A percentile compares a stretch with the other conserved stretches of the same genome.
These are phyloP conservation scores for Erodium texanum DNA, from an alignment of 441 rosid genomes.

Conservation along the genomic window DNA sequence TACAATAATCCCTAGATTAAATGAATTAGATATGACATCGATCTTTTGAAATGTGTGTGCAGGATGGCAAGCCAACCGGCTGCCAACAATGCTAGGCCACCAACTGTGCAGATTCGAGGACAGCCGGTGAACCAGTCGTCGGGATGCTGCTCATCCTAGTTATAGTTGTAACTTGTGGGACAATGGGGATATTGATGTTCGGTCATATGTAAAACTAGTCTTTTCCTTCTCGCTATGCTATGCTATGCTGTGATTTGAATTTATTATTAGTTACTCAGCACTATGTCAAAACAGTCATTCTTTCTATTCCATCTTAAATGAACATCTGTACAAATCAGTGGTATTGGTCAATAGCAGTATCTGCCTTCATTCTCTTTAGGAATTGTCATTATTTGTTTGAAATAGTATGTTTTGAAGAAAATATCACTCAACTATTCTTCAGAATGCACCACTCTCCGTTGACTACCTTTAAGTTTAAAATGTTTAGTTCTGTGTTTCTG, in stretches of 20 bases:
- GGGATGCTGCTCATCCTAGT: conserved; percentile 44
- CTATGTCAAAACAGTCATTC: not conserved
- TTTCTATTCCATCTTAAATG: no score
- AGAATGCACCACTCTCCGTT: no score
- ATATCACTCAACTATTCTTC: no score
- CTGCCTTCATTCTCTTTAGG: conserved; percentile 2
- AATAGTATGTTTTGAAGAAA: no score
- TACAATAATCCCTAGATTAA: no score
- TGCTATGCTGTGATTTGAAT: conserved; percentile 20
- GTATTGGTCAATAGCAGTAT: conserved; percentile 22
- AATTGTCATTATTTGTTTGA: no score
- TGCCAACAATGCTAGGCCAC: conserved; percentile 46
- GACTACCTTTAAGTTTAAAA: no score
- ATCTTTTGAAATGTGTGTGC: conserved; percentile 6
- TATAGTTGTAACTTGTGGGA: not conserved
- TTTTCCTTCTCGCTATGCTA: conserved; percentile 16
- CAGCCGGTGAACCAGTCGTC: conserved; percentile 52
- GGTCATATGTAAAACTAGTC: conserved; percentile 49
- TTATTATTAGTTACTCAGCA: conserved; percentile 17
- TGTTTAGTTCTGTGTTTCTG: no score
- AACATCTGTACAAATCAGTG: conserved; percentile 36
- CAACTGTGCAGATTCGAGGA: conserved; percentile 55
- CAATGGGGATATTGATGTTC: conserved; percentile 22
- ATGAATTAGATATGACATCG: no score
- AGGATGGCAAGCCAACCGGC: conserved; percentile 79